Percentiles rank a stretch among this genome's conserved stretches.
Evolutionary conservation across 306 rosid species (phyloP).

Genomic region (Alnus glutinosa): DNA sequence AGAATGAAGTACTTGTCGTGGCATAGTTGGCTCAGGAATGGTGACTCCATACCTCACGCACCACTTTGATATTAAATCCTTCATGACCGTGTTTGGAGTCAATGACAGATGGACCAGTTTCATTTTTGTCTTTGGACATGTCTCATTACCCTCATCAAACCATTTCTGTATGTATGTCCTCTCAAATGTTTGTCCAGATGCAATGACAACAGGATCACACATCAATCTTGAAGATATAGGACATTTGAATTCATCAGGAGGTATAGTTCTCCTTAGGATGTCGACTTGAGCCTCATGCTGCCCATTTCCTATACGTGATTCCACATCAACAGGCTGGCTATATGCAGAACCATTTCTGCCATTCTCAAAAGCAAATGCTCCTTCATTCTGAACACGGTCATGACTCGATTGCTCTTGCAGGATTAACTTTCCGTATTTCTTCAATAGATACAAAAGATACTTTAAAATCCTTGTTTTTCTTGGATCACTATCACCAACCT

Average conservation of each 20-base stretch:
- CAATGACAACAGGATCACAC: slow-evolving; percentile 89
- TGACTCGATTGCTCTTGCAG: slow-evolving; percentile 41
- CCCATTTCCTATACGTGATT: slow-evolving; percentile 16
- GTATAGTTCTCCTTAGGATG: slow-evolving; percentile 40
- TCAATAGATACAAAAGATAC: slow-evolving; percentile 55
- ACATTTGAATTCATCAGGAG: slow-evolving; percentile 68
- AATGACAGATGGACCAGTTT: slow-evolving; percentile 44
- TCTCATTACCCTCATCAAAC: slow-evolving; percentile 73
- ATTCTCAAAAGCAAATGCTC: slow-evolving; percentile 34
- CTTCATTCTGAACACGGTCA: slow-evolving; percentile 28
- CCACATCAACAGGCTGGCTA: slow-evolving; percentile 30
- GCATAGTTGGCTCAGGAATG: slow-evolving; percentile 55
- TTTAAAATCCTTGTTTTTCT: slow-evolving; percentile 54
- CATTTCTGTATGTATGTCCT: slow-evolving; percentile 86
- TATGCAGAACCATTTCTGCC: slow-evolving; percentile 30
- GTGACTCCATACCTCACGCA: slow-evolving; percentile 51
- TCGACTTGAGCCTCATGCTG: slow-evolving; percentile 30
- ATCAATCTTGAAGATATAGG: slow-evolving; percentile 76
- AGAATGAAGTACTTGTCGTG: slow-evolving; percentile 30
- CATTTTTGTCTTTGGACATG: slow-evolving; percentile 65
- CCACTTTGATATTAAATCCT: slow-evolving; percentile 74
- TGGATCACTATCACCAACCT: slow-evolving; percentile 43
- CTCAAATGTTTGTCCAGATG: slow-evolving; percentile 80
- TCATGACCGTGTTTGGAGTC: slow-evolving; percentile 66
- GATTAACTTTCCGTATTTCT: slow-evolving; percentile 45